Conservation (phyloP, 441 rosid species). For the Kokia cookei region DNA sequence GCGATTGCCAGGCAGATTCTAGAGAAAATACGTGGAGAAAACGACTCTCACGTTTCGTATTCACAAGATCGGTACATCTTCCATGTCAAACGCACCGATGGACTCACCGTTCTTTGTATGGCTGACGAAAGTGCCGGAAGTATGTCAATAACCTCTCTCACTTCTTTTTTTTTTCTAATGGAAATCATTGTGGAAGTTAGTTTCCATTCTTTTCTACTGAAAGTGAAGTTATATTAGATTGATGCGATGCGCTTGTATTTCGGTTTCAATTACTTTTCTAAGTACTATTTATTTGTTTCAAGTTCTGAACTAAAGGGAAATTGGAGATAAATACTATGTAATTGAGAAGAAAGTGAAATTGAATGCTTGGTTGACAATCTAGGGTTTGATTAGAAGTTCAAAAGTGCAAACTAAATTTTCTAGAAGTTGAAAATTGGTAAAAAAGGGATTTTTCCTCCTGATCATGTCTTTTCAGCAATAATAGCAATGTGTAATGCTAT, state of each 20-base stretch:
- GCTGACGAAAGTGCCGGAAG: slow-evolving; percentile 93
- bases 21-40: slow-evolving; percentile 62
- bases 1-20: slow-evolving; percentile 73
- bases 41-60: slow-evolving; percentile 75
- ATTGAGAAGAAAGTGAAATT: not conserved
- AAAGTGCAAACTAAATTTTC: not conserved
- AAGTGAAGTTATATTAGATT: not conserved
- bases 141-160: slow-evolving; percentile 17
- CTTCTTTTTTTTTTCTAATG: not conserved
- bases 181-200: not conserved
- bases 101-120: slow-evolving; percentile 94
- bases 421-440: not conserved
- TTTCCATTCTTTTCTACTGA: not conserved
- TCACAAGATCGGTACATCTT: slow-evolving; percentile 93
- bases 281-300: not conserved
- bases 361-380: not conserved
- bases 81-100: slow-evolving; percentile 93
- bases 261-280: not conserved
- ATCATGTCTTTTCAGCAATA: not conserved
- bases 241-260: not conserved
- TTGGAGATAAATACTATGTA: not conserved
- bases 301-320: not conserved
- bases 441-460: not conserved
- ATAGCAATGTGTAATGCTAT: not conserved
- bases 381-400: not conserved